Evolutionary conservation across 495 filamentous ascomycete species (phyloP).

Genomic region (Hypoxylon fuscum): DNA sequence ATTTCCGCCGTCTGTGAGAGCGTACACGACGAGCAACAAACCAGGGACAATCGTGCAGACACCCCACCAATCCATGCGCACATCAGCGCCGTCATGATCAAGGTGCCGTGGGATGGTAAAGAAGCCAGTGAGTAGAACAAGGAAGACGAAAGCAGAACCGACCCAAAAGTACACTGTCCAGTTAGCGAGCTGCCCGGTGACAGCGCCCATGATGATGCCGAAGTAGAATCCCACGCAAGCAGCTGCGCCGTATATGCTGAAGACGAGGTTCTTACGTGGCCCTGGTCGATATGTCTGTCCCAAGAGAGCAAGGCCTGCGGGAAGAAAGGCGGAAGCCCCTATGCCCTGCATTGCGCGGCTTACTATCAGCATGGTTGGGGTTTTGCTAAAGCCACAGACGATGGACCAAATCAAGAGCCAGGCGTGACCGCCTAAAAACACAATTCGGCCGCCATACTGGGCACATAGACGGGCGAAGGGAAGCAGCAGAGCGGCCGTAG

Average conservation of each 20-base stretch:
- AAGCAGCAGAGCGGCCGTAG: constrained; percentile 76
- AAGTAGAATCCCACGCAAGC: constrained; percentile 83
- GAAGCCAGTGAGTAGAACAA: constrained; percentile 62
- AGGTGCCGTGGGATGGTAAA: constrained; percentile 74
- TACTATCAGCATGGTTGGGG: constrained; percentile 76
- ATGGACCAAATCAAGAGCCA: constrained; percentile 82
- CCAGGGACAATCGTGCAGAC: constrained; percentile 69
- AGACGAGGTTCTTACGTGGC: constrained; percentile 85
- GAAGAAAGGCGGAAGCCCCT: constrained; percentile 79
- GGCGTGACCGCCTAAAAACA: constrained; percentile 72
- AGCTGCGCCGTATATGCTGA: constrained; percentile 80
- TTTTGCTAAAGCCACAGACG: constrained; percentile 74
- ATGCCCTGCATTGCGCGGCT: constrained; percentile 82
- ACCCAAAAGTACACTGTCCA: constrained; percentile 89
- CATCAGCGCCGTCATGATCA: constrained; percentile 46
- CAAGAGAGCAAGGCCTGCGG: constrained; percentile 79
- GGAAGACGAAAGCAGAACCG: constrained; percentile 62
- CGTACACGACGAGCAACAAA: constrained; percentile 76
- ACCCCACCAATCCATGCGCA: constrained; percentile 76
- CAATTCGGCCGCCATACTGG: constrained; percentile 77
- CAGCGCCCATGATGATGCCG: constrained; percentile 82
- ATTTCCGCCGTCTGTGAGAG: constrained; percentile 78
- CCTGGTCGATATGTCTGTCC: constrained; percentile 85
- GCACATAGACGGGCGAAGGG: constrained; percentile 80
- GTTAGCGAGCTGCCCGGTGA: constrained; percentile 67